These are phyloP conservation scores for Trypanosomatidae sp. DNA, from an alignment of 208 protist species.

Conservation along the genomic window DNA sequence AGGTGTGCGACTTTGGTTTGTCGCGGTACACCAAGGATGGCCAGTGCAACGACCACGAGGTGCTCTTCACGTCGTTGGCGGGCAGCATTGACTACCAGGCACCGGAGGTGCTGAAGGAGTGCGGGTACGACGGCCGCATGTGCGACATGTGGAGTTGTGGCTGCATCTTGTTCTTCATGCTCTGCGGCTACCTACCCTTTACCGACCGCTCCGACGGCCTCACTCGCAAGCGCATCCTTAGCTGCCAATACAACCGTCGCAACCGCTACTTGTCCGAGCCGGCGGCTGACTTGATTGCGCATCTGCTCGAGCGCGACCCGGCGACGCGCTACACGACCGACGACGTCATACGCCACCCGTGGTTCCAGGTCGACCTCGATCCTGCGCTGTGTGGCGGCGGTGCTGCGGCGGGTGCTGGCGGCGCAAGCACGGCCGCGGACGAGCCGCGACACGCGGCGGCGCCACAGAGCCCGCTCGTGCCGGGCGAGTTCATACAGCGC, in stretches of 20 bases:
- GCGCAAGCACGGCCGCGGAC: neutral
- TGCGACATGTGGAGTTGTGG: conserved; percentile 97
- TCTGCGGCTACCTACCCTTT: conserved; percentile 96
- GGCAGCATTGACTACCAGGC: conserved; percentile 87
- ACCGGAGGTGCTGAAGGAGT: conserved; percentile 76
- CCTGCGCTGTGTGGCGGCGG: conserved; percentile 43
- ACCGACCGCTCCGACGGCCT: conserved; percentile 69
- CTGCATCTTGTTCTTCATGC: conserved; percentile 97
- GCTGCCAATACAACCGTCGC: conserved; percentile 66
- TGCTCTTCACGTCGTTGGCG: conserved; percentile 71
- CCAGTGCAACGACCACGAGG: conserved; percentile 33
- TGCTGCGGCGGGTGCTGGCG: neutral
- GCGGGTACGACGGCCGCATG: conserved; percentile 87
- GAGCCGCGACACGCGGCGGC: conserved; percentile 3
- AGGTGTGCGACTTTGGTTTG: conserved; percentile 89
- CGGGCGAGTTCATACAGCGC: conserved; percentile 49
- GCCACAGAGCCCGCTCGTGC: conserved; percentile 14
- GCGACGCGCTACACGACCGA: conserved; percentile 39
- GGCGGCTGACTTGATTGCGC: conserved; percentile 62
- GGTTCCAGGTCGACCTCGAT: conserved; percentile 72
- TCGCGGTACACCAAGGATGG: conserved; percentile 81
- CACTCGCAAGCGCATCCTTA: conserved; percentile 81
- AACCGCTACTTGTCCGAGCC: conserved; percentile 59
- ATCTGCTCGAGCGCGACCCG: conserved; percentile 56
- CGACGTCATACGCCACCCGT: conserved; percentile 69